Evolutionary conservation across 2,329 filamentous ascomycete species (phyloP).

Genomic region (Hymenoscyphus fructigenus): DNA sequence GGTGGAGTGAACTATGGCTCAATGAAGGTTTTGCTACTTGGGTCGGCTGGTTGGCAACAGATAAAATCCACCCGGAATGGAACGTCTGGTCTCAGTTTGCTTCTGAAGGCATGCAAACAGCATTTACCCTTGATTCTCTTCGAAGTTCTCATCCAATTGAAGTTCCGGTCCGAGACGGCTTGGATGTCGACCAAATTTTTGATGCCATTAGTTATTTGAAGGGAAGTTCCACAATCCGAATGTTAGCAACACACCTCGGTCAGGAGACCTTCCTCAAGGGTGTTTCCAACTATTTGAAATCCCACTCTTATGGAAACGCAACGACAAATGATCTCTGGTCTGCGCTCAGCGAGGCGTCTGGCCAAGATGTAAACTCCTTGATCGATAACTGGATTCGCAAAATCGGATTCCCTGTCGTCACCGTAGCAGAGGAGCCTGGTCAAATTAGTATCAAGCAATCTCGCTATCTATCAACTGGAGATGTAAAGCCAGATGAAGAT

Average conservation of each 20-base stretch:
- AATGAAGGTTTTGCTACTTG: conserved; percentile 98
- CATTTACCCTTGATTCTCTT: conserved; percentile 85
- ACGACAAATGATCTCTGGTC: conserved; percentile 91
- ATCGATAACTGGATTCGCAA: conserved; percentile 96
- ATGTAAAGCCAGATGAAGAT: conserved; percentile 88
- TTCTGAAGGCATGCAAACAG: conserved; percentile 89
- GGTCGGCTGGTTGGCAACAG: conserved; percentile 79
- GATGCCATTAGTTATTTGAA: conserved; percentile 96
- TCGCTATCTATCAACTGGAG: conserved; percentile 87
- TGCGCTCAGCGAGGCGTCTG: conserved; percentile 82
- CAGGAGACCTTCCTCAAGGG: conserved; percentile 86
- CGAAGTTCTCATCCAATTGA: conserved; percentile 95
- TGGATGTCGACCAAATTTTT: conserved; percentile 98
- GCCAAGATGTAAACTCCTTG: conserved; percentile 78
- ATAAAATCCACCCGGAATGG: conserved; percentile 94
- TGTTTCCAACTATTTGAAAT: conserved; percentile 84
- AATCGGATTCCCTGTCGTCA: conserved; percentile 91
- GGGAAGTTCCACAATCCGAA: conserved; percentile 93
- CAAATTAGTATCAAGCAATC: conserved; percentile 82
- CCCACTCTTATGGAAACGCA: conserved; percentile 85
- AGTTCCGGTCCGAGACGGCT: conserved; percentile 86
- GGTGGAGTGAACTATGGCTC: conserved; percentile 92
- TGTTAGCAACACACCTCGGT: conserved; percentile 89
- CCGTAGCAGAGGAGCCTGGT: conserved; percentile 77
- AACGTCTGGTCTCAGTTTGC: conserved; percentile 98